Evolutionary conservation across 257 asterid species (phyloP), one percentile per base, ranked within the genome.

Genomic region (Nicotiana tabacum): DNA sequence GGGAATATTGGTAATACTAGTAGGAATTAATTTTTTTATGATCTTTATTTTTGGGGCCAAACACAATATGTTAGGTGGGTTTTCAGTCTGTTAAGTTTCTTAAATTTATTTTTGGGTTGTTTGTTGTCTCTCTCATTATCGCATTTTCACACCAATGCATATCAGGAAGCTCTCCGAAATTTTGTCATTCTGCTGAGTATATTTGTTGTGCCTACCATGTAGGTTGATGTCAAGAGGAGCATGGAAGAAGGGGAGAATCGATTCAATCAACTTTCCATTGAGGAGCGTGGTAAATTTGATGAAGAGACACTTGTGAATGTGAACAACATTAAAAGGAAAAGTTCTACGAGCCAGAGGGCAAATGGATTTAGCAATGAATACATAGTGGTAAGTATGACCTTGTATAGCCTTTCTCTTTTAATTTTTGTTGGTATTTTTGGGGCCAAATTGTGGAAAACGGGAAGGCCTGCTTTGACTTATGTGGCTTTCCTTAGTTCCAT

Each of bases 201-300:
- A 77, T 66, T 83, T 21, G 37, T 79, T 56, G 67, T 5, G 27
- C 37, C 86, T 84, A 48, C 21, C 86, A 55, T 30, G 12, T 81
- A 96, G 99, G 97, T 92, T 85, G 99, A 96, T 83, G 82, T 93
- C 18, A 94, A 92, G 84, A 88, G 69, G 85, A 89, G 90, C 93
- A 85, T 89, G 88, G 98, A 93, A 46, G 95, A 83, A 85, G 98
- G 97, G 53, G 99, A 96, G 82, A 91, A 89, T 69, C 89, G 89
- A 86, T 96, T 94, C 81, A 94, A 96, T 85, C 89, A 91, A 82
- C 92, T 96, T 72, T 96, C 98, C 9, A 91, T 94, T 37, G 99
- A 96, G 88, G 99, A 96, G 83, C 98, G 98, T 66, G 98, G 97
- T 11, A 94, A 96, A 89, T 96, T 96, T 90, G 99, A 94, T 21